Base-by-base conservation (phyloP, 257 asterid genomes). In the Primulina eburnea region DNA sequence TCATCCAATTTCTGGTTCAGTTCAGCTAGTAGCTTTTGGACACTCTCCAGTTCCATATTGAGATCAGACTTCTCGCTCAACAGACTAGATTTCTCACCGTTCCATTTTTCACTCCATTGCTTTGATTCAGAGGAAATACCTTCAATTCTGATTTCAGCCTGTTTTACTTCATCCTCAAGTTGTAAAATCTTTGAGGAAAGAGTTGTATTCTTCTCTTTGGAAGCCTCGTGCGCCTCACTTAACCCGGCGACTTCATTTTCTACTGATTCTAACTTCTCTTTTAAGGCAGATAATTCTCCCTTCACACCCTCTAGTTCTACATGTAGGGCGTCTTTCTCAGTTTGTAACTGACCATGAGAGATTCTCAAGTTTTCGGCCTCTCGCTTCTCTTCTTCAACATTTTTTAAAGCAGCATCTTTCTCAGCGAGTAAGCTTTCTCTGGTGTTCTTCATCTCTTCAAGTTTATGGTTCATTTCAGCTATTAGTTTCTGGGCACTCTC, bases 391-490 rank as follows among this genome's bases (percentile, higher is more conserved):
- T 85, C 88, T 71, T 73, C 84, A 40, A 80, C 16, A 71, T 59
- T 82, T 62, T 53, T 26, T 28, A 69, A 26, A 66, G 75, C 77
- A 20, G 84, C 73, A 64, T 82, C 89, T 78, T 76, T 87, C 75
- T 71, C 83, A 53, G 50, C 59, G 14, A 79, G 37, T 57, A 83
- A 65, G 64, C 76, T 70, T 10, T 68, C 66, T 53, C 62, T 80
- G 69, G 84, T 87, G 24, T 57, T 66, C 55, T 28, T 67, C 64
- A 78, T 55, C 34, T 76, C 91, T 20, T 73, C 87, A 73, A 83
- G 77, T 69, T 85, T 87, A 82, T 81, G 84, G 64, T 68, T 84
- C 58, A 84, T 71, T 73, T 83, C 89, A 64, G 82, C 82, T 76
- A 81, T 89, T 35, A 69, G 37, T 69, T 81, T 79, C 60, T 61